Percentiles rank a stretch among this genome's conserved stretches.
These are phyloP conservation scores for Gamarada debralockiae DNA, from an alignment of 495 filamentous ascomycete genomes.

Conservation along the genomic window DNA sequence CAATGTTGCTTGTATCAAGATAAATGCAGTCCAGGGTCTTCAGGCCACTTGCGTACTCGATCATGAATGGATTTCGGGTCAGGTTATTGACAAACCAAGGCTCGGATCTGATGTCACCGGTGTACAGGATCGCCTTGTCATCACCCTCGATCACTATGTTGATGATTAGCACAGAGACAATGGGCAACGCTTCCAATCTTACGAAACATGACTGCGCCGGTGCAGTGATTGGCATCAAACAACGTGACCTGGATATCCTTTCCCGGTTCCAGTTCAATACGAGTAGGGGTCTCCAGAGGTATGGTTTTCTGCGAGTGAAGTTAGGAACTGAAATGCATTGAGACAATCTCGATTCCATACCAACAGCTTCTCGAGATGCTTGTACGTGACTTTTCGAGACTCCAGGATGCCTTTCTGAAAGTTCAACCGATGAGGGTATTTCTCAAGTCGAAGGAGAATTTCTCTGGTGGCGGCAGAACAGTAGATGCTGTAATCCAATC, in stretches of 20 bases:
- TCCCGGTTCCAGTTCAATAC: slow-evolving; percentile 67
- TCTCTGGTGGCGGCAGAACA: slow-evolving; percentile 83
- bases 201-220: slow-evolving; percentile 88
- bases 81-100: slow-evolving; percentile 53
- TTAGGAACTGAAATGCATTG: background rate
- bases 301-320: slow-evolving; percentile 60
- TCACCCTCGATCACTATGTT: slow-evolving; percentile 66
- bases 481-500: slow-evolving; percentile 55
- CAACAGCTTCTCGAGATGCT: slow-evolving; percentile 67
- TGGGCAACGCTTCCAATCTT: background rate
- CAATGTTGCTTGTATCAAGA: slow-evolving; percentile 78
- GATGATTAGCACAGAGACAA: background rate
- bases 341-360: slow-evolving; percentile 30
- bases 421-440: slow-evolving; percentile 74
- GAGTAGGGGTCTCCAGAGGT: slow-evolving; percentile 76
- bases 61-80: slow-evolving; percentile 63
- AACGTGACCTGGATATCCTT: slow-evolving; percentile 74
- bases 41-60: slow-evolving; percentile 67
- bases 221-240: slow-evolving; percentile 89
- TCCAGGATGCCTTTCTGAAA: slow-evolving; percentile 76
- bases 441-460: slow-evolving; percentile 71
- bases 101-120: slow-evolving; percentile 84
- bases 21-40: slow-evolving; percentile 76
- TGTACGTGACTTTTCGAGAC: slow-evolving; percentile 61
- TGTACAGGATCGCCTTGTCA: slow-evolving; percentile 78